Conservation (phyloP, 805 yeast species). For the Blastobotrys terrestris region DNA sequence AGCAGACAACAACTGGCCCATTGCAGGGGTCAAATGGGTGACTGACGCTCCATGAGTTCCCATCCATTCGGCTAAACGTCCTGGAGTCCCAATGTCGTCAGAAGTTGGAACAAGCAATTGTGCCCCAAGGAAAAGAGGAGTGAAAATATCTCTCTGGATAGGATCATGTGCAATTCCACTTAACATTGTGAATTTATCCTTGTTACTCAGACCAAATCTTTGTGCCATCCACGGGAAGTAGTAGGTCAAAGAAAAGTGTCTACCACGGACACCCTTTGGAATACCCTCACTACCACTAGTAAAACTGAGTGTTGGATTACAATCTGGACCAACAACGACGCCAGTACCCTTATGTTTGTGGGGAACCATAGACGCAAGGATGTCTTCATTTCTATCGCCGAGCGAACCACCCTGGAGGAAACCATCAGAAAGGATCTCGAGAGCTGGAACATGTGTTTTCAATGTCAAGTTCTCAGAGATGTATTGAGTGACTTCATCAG, state of each 20-base stretch:
- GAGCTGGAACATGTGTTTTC: slow-evolving; percentile 64
- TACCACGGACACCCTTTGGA: slow-evolving; percentile 97
- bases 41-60: slow-evolving; percentile 83
- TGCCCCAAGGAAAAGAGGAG: slow-evolving; percentile 95
- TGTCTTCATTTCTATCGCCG: slow-evolving; percentile 39
- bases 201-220: slow-evolving; percentile 66
- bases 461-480: slow-evolving; percentile 68
- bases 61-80: slow-evolving; percentile 97
- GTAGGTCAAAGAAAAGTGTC: slow-evolving; percentile 94
- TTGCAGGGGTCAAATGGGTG: slow-evolving; percentile 97
- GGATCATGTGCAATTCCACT: slow-evolving; percentile 99
- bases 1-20: slow-evolving; percentile 96
- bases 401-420: slow-evolving; percentile 45
- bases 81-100: slow-evolving; percentile 98
- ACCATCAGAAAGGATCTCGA: slow-evolving; percentile 75
- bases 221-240: slow-evolving; percentile 99
- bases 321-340: slow-evolving; percentile 93
- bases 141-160: slow-evolving; percentile 97
- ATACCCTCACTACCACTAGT: slow-evolving; percentile 98
- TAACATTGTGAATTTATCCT: slow-evolving; percentile 92
- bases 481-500: slow-evolving; percentile 70
- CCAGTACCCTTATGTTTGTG: slow-evolving; percentile 63
- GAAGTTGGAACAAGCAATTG: slow-evolving; percentile 87
- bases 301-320: slow-evolving; percentile 92
- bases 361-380: slow-evolving; percentile 42